Base-by-base conservation (phyloP, 1,284 basidiomycete species). In the Taiwanofungus camphoratus region DNA sequence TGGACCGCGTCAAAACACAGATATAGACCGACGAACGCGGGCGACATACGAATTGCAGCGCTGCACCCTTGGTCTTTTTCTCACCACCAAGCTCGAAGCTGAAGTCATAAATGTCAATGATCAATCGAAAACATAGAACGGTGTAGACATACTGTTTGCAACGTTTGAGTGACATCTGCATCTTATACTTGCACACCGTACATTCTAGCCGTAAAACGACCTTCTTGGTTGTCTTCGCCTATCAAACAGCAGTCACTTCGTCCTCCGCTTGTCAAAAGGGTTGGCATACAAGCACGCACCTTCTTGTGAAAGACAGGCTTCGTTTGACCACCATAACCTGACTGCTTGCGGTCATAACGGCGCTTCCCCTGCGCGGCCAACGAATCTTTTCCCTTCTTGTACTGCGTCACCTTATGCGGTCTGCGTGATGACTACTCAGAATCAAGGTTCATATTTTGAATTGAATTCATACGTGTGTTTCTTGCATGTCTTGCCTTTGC, bases 261-360 rank as follows among this genome's bases (percentile, higher is more conserved):
- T n/a, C n/a, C n/a, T n/a, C n/a, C n/a, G n/a, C n/a, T n/a, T n/a
- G n/a, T n/a, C n/a, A n/a, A n/a, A 9, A 30, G 12, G 13, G 37
- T 19, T 27, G 18, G n/a, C 15, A 24, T 29, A 11, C 3, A 1
- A 3, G 2, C n/a, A 70, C 74, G 57, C 52, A 83, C 89, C 84
- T 93, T 95, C 79, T 94, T 98, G 89, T 98, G 95, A 87, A 98
- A 98, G 70, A 98, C 94, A 57, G 96, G 95, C 81, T 99, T 99
- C 55, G 95, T 99, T 79, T 97, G 94, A 78, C 95, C 95, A 89
- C 95, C 95, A 76, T 98, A 99, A 77, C 95, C 95, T 63, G 87
- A 88, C 73, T 96, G 93, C 80, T 96, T 97, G 61, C 90, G 84
- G 77, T 97, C 95, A 76, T 99, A 99, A 80, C 96, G 93, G 66